Percentiles rank a stretch among this genome's conserved stretches.
These are phyloP conservation scores for Pleoardoris graminearum DNA, from an alignment of 2,329 filamentous ascomycete genomes.

Conservation along the genomic window DNA sequence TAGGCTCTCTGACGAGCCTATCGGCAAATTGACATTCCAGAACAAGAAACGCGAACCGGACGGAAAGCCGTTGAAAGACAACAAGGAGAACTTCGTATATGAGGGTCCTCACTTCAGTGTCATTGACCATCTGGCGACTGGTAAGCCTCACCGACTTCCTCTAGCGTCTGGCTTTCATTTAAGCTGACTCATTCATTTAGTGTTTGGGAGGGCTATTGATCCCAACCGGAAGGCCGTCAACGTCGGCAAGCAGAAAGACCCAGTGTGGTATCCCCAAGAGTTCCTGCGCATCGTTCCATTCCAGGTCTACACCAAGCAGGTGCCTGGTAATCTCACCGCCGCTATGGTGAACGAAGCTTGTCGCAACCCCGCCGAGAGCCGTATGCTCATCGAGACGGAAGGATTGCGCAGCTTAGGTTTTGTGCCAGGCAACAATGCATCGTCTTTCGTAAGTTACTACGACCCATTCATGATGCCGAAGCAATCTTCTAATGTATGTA, in stretches of 20 bases:
- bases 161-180: too few relatives aligned
- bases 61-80: neutral
- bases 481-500: neutral
- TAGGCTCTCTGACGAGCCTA: neutral
- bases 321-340: slow-evolving; percentile 18
- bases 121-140: neutral
- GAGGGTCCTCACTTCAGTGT: neutral
- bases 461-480: neutral
- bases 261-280: slow-evolving; percentile 15
- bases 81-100: neutral
- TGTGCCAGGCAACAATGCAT: neutral
- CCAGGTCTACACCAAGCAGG: slow-evolving; percentile 19
- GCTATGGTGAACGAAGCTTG: slow-evolving; percentile 22
- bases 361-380: slow-evolving; percentile 6
- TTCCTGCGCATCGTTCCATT: slow-evolving; percentile 15
- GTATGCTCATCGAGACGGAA: slow-evolving; percentile 23
- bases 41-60: neutral
- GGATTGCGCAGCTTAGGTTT: slow-evolving; percentile 20
- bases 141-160: too few relatives aligned
- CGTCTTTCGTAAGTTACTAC: neutral
- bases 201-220: neutral
- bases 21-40: neutral
- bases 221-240: neutral
- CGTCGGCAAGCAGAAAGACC: neutral
- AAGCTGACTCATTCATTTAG: neutral